A percentile compares a stretch with the other conserved stretches of the same genome.
phyloP scores from a whole-genome alignment of 352 stramenopile species.

The Phytophthora pistaciae region DNA sequence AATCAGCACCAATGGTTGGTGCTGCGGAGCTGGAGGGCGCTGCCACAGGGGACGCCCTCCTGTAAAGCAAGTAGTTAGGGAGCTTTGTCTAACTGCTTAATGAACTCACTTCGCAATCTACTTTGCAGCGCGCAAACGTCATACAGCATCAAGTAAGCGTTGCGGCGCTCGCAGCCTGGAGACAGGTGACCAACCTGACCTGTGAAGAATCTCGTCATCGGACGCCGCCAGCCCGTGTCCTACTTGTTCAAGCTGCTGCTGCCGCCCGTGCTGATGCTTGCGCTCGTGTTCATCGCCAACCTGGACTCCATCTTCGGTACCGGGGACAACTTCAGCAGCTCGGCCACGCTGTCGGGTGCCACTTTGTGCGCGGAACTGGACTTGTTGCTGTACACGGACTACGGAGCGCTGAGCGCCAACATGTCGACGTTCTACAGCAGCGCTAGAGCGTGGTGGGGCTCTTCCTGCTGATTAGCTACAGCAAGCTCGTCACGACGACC shows the following conservation, averaged over 20 bases:
- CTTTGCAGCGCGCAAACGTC: too few relatives aligned
- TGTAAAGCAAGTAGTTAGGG: too few relatives aligned
- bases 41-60: too few relatives aligned
- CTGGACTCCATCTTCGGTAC: conserved; percentile 57
- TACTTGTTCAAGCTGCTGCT: conserved; percentile 72
- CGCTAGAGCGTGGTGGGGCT: not conserved
- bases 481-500: not conserved
- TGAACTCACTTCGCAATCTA: too few relatives aligned
- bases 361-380: conserved; percentile 53
- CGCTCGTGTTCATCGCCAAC: conserved; percentile 71
- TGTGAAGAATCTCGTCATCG: conserved; percentile 80
- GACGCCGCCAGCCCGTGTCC: conserved; percentile 48
- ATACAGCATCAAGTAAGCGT: too few relatives aligned
- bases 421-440: not conserved
- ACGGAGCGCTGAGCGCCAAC: conserved; percentile 30
- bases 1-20: too few relatives aligned
- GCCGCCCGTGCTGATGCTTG: conserved; percentile 56
- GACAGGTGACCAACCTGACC: conserved; percentile 68
- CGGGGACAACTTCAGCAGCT: conserved; percentile 21
- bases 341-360: conserved; percentile 9
- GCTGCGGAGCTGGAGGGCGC: too few relatives aligned
- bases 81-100: too few relatives aligned
- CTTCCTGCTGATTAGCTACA: not conserved
- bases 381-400: conserved; percentile 27
- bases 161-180: conserved; percentile 45